Percentiles rank a stretch among this genome's conserved stretches.
Evolutionary conservation across 2,329 filamentous ascomycete species (phyloP).

Genomic region (Fusarium sp.): DNA sequence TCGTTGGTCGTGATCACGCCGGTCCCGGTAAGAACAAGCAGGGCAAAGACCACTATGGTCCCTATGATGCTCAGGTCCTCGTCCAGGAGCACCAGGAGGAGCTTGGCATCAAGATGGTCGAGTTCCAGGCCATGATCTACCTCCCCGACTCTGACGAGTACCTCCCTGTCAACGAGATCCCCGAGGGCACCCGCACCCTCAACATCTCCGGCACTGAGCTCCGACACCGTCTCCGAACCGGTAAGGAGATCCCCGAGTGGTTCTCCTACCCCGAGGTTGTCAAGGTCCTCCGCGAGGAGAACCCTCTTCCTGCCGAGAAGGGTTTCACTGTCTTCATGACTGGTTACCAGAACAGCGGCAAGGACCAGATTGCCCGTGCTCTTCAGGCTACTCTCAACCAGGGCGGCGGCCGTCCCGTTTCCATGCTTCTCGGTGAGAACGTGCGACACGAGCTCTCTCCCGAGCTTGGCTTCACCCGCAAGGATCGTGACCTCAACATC

Average conservation of each 20-base stretch:
- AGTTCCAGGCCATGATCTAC: constrained; percentile 99
- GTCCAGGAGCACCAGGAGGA: constrained; percentile 97
- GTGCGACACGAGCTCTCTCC: constrained; percentile 93
- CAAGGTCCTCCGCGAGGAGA: constrained; percentile 94
- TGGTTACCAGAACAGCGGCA: constrained; percentile 95
- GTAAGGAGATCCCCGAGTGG: constrained; percentile 97
- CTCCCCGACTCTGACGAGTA: constrained; percentile 98
- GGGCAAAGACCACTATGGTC: constrained; percentile 96
- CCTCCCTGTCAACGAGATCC: constrained; percentile 90
- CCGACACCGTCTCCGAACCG: constrained; percentile 89
- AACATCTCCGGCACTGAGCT: constrained; percentile 94
- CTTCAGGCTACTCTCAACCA: constrained; percentile 98
- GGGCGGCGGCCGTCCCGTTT: constrained; percentile 94
- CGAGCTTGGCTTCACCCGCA: constrained; percentile 93
- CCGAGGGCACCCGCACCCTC: constrained; percentile 85
- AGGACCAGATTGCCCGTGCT: constrained; percentile 95
- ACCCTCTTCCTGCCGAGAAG: constrained; percentile 90
- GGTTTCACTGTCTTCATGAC: constrained; percentile 99
- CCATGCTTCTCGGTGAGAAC: constrained; percentile 94
- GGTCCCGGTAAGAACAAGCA: constrained; percentile 98
- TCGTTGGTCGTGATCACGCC: constrained; percentile 97
- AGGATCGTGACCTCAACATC: constrained; percentile 96
- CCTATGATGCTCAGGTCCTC: constrained; percentile 96
- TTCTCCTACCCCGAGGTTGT: constrained; percentile 99
- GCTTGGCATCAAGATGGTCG: constrained; percentile 98